Evolutionary conservation across 805 yeast species (phyloP), one percentile per base, ranked within the genome.

Genomic region (Suhomyces canberraensis): DNA sequence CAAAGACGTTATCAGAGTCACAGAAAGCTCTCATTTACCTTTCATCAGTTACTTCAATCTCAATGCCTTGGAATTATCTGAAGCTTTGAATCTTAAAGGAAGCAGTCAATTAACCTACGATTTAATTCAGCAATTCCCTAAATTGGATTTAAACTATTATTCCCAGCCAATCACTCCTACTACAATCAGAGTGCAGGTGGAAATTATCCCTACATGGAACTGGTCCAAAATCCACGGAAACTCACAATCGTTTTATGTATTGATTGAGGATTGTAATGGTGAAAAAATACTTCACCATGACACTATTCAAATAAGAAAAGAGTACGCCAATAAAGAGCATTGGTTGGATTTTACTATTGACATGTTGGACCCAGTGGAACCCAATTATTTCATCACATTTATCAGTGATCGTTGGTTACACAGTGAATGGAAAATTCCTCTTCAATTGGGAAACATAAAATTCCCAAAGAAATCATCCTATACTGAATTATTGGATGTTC

Each of bases 401-500:
- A 60, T 84, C 2, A 87, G 95, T 39, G 95, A 90, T 40, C 77
- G 71, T 41, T 93, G 98, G 98, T 60, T 89, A 4, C 90, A 86
- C 43, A 78, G 88, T 39, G 85, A 76, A 37, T 66, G 72, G 43
- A 76, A 74, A 41, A 54, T 74, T 1, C 86, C 96, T 0, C 66
- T 88, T 1, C 58, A 78, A 38, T 60, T 87, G 41, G 62, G 68
- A 21, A 53, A 64, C 16, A 45, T 84, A 36, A 65, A 61, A 22
- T 35, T 79, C 4, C 96, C 95, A 4, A 73, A 76, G 50, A 75
- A 74, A 45, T 76, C 81, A 39, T 78, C 86, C 1, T 78, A 78
- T 24, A 79, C 88, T 0, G 75, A 73, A 20, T 50, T 84, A 16
- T 49, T 76, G n/a, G 79, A 73, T 19, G 50, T 73, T 18, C 76